Evolutionary conservation across 371 early-diverging fungal species (phyloP).

Genomic region (Mucor plumbeus): DNA sequence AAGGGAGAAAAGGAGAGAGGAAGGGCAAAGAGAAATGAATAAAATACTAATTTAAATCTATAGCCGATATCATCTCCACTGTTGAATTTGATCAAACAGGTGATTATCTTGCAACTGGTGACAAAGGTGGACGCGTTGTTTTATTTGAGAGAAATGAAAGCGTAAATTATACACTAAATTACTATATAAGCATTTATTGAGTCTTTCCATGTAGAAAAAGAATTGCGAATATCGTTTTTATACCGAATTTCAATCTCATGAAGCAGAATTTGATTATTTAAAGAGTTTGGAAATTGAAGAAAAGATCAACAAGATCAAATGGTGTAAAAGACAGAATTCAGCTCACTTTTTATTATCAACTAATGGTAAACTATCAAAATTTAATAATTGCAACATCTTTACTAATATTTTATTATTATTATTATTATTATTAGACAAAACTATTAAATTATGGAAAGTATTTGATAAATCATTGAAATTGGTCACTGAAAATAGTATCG

Average conservation of each 20-base stretch:
- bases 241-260: constrained; percentile 99
- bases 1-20: neutral
- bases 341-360: constrained; percentile 97
- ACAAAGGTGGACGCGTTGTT: constrained; percentile 97
- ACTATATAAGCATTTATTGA: neutral
- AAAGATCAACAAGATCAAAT: constrained; percentile 99
- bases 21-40: neutral
- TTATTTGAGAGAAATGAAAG: constrained; percentile 96
- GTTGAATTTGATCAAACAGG: constrained; percentile 98
- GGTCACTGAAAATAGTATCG: constrained; percentile 83
- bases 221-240: constrained; percentile 98
- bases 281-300: constrained; percentile 99
- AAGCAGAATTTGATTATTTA: constrained; percentile 99
- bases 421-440: too few relatives aligned
- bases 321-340: constrained; percentile 94
- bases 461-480: constrained; percentile 96
- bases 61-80: constrained; percentile 98
- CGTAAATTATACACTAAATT: constrained; percentile 60
- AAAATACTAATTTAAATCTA: neutral
- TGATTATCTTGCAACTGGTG: constrained; percentile 97
- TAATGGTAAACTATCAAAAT: constrained; percentile 71
- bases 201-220: constrained; percentile 79
- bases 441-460: constrained; percentile 99
- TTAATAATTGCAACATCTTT: too few relatives aligned
- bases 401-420: too few relatives aligned